Evolutionary conservation across 1,284 basidiomycete genomes (phyloP).

Genomic region (Pisolithus thermaeus): DNA sequence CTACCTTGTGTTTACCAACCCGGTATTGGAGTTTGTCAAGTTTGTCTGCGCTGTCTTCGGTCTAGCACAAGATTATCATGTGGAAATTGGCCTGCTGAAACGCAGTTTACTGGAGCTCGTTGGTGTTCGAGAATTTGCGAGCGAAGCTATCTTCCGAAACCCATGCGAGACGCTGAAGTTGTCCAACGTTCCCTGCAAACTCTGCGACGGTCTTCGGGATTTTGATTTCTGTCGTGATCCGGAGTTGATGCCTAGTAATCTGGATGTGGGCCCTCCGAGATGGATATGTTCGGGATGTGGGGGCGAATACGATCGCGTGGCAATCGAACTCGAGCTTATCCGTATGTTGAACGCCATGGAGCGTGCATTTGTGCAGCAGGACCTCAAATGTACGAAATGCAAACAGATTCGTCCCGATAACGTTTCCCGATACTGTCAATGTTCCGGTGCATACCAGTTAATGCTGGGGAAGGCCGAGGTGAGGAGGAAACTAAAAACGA

Average conservation of each 20-base stretch:
- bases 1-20: constrained; percentile 69
- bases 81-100: constrained; percentile 86
- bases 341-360: constrained; percentile 71
- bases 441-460: constrained; percentile 79
- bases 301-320: constrained; percentile 82
- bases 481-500: constrained; percentile 66
- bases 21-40: constrained; percentile 89
- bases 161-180: constrained; percentile 91
- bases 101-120: constrained; percentile 89
- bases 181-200: constrained; percentile 83
- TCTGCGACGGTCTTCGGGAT: constrained; percentile 86
- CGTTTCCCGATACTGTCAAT: constrained; percentile 79
- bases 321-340: constrained; percentile 85
- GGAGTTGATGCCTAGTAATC: constrained; percentile 66
- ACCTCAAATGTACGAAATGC: constrained; percentile 84
- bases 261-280: constrained; percentile 41
- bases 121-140: constrained; percentile 83
- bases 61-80: constrained; percentile 71
- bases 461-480: constrained; percentile 68
- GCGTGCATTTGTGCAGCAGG: constrained; percentile 81
- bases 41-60: constrained; percentile 78
- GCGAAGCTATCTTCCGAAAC: constrained; percentile 81
- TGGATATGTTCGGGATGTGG: constrained; percentile 71
- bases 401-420: constrained; percentile 85
- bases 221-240: constrained; percentile 96